These are phyloP conservation scores for Phlegmacium glaucopus DNA, from an alignment of 768 basidiomycete species.

Conservation along the genomic window DNA sequence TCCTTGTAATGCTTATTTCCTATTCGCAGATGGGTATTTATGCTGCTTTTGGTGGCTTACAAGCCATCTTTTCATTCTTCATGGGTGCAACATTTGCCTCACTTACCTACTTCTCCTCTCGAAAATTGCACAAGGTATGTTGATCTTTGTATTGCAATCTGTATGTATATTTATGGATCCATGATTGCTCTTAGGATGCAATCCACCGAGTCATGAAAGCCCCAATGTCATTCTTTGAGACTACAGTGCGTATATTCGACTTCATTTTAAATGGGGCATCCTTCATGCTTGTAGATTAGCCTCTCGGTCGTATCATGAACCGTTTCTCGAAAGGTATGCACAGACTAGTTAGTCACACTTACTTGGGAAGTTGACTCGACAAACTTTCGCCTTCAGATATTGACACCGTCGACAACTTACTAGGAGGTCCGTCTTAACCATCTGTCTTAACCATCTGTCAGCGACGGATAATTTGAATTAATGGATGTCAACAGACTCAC, in stretches of 20 bases:
- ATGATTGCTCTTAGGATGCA: slow-evolving; percentile 38
- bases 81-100: slow-evolving; percentile 64
- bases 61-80: slow-evolving; percentile 65
- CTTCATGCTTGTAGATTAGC: slow-evolving; percentile 33
- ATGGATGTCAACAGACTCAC: slow-evolving; percentile 44
- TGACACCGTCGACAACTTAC: slow-evolving; percentile 75
- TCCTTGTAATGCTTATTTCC: slow-evolving; percentile 2
- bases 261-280: not conserved
- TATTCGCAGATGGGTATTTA: slow-evolving; percentile 73
- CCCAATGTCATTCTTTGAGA: slow-evolving; percentile 91
- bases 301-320: slow-evolving; percentile 86
- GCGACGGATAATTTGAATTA: not conserved
- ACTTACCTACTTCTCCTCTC: slow-evolving; percentile 77
- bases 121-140: slow-evolving; percentile 55
- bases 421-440: slow-evolving; percentile 44
- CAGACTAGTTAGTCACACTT: not conserved
- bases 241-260: slow-evolving; percentile 45
- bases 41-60: slow-evolving; percentile 65
- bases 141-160: not conserved
- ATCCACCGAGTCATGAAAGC: slow-evolving; percentile 74
- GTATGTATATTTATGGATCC: not conserved
- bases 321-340: slow-evolving; percentile 76
- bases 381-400: slow-evolving; percentile 44
- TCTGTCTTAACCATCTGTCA: too few relatives aligned
- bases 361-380: not conserved